Evolutionary conservation across 768 basidiomycete species (phyloP), one percentile per base, ranked within the genome.

Genomic region (Saitozyma podzolica): DNA sequence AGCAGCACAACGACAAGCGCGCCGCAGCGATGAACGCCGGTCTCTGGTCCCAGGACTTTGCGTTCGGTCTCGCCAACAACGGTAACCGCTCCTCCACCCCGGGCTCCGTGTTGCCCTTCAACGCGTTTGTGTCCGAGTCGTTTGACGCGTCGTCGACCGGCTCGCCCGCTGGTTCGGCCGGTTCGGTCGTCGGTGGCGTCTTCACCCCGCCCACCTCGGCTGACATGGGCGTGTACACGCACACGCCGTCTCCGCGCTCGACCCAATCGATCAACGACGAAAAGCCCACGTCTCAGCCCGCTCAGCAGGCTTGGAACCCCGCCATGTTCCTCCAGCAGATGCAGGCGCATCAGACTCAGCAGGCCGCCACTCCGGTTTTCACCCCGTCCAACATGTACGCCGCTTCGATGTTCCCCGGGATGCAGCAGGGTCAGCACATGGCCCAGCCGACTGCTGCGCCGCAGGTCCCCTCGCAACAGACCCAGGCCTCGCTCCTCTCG

Each of bases 161-260:
- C 45, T 70, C 69, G 17, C 59, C 58, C 6, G 49, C 67, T 9
- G 57, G 52, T 16, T 62, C 64, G 3, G 43, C 40, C 47, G 29
- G 29, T 29, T 53, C 56, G 11, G 41, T 41, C 5, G 40, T 40
- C 20, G 58, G 59, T 37, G 9, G 48, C 53, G 51, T 66, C 42
- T 53, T 63, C 14, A 69, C 68, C 39, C 68, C 72, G 7, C 72
- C 70, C 6, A 59, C 68, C 11, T 56, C 62, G 13, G 55, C 40
- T 45, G 41, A 20, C 37, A 9, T 47, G 9, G 17, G 37, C 47
- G 14, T 62, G 50, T 61, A 62, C 58, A 62, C 47, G 16, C 65
- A 68, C 50, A 69, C 69, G 8, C 70, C 70, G 2, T 72, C 73
- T 45, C 70, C 73, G 39, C 45, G 45, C 16, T 67, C 72, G 7